Evolutionary conservation across 78 protist genomes (phyloP), one percentile per base, ranked within the genome.

Genomic region (Anaeramoeba flamelloides): DNA sequence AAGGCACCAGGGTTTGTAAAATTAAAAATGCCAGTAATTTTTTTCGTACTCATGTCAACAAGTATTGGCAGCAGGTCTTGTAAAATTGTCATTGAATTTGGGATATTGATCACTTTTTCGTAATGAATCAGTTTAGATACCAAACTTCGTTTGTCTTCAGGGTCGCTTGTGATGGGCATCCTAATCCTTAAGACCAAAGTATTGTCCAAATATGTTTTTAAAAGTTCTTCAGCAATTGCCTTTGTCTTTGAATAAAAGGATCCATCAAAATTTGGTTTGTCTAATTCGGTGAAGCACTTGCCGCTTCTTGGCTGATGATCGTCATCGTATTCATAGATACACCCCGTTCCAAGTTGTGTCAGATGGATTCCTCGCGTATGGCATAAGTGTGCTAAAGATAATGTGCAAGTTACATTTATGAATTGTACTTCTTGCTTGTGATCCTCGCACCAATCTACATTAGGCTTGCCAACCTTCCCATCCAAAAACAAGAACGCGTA

Each of bases 401-500:
- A 53, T 17, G 87, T 86, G 4, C 92, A 91, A n/a, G 81, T 41
- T 2, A 90, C 88, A 76, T 90, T 92, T 3, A 86, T 74, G 74
- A 90, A 40, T 74, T 2, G 3, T 2, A 89, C 85, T 38, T 86
- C 90, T 26, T n/a, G 53, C 41, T 87, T 77, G 76, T 90, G 82
- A 69, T 75, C 76, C 86, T 90, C 94, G 76, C 94, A 90, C 94
- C 94, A 90, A 80, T 90, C 94, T 36, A 90, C 87, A 76, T 90
- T 90, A 3, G 94, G 94, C 38, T 87, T 79, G 1, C 94, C 94
- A n/a, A 91, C 89, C 37, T 53, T 53, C 69, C 69, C 8, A 53
- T 53, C 8, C 17, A 53, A 53, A 53, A 53, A 26, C 34, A 17
- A 26, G 8, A 26, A 8, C 69, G 69, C 17, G 34, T 26, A 53